Conservation (phyloP, 1,284 basidiomycete species). For the Cerrena zonata region DNA sequence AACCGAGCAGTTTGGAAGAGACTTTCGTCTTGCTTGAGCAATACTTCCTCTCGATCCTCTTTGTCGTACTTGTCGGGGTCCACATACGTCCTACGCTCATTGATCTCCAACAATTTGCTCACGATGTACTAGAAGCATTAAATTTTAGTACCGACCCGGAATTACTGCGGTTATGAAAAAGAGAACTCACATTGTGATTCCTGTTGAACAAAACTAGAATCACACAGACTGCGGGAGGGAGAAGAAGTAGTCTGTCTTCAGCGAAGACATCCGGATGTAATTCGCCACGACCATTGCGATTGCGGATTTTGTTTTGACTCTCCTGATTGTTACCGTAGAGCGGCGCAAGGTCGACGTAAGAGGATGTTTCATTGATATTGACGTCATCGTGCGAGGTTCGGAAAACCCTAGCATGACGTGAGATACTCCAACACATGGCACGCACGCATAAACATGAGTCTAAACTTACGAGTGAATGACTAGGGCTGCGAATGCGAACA, state of each 20-base stretch:
- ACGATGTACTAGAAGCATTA: constrained; percentile 62
- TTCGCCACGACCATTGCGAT: constrained; percentile 58
- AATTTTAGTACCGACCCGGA: neutral
- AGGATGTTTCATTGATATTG: constrained; percentile 78
- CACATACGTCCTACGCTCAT: constrained; percentile 59
- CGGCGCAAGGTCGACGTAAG: constrained; percentile 80
- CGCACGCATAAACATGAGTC: too few species aligned
- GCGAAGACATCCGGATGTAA: constrained; percentile 70
- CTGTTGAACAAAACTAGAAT: constrained; percentile 75
- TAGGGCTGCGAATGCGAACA: constrained; percentile 78
- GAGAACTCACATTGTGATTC: constrained; percentile 72
- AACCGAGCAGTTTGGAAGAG: constrained; percentile 76
- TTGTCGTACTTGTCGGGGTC: constrained; percentile 41
- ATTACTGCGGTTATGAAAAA: neutral
- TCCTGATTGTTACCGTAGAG: constrained; percentile 68
- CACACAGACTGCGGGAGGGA: constrained; percentile 72
- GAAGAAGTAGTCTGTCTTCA: constrained; percentile 71
- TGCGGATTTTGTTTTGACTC: constrained; percentile 59
- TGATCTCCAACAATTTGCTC: constrained; percentile 69
- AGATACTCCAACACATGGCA: too few species aligned
- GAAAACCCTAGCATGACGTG: constrained; percentile 48
- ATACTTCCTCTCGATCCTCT: constrained; percentile 29
- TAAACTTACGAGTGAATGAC: constrained; percentile 72
- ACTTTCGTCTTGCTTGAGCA: constrained; percentile 67
- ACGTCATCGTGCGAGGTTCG: constrained; percentile 62